Evolutionary conservation across 2,329 filamentous ascomycete species (phyloP).

Genomic region (Ustilaginoidea virens): DNA sequence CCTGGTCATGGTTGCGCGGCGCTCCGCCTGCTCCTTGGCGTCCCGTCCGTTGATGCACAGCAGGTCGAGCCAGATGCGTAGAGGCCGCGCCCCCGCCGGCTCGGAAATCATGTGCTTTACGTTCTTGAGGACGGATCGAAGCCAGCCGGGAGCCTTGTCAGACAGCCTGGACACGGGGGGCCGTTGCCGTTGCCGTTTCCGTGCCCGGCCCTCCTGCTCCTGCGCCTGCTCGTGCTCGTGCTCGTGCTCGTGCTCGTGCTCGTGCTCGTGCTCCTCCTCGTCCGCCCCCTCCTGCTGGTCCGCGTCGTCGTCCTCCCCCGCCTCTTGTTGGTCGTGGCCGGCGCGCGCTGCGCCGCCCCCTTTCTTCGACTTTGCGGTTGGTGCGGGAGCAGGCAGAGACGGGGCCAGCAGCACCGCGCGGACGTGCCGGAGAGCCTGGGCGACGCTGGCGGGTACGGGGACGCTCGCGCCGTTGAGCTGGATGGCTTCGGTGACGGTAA

Average conservation of each 20-base stretch:
- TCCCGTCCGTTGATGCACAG: conserved; percentile 15
- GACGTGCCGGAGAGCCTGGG: conserved; percentile 15
- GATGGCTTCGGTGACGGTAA: conserved; percentile 14
- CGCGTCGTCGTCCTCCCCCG: no score
- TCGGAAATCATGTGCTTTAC: conserved; percentile 5
- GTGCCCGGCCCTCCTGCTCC: no score
- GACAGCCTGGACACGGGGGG: conserved; percentile 8
- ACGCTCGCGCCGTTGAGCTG: conserved; percentile 12
- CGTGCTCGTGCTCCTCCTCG: no score
- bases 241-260: no score
- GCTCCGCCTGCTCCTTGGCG: conserved; percentile 13
- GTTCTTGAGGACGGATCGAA: conserved; percentile 8
- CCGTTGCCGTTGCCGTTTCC: no score
- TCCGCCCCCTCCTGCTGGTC: no score
- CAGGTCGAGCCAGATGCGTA: conserved; percentile 17
- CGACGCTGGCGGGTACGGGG: conserved; percentile 13
- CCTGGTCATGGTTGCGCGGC: conserved; percentile 13
- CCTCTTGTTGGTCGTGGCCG: no score
- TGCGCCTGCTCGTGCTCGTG: no score
- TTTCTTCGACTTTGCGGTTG: no score
- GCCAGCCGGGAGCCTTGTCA: conserved; percentile 9
- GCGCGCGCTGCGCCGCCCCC: no score
- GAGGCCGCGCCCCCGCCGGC: conserved; percentile 4
- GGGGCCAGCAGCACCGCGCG: conserved; percentile 18
- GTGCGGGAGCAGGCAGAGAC: no score